Evolutionary conservation across 441 rosid genomes (phyloP), one percentile per base, ranked within the genome.

Genomic region (Populus hybrid): DNA sequence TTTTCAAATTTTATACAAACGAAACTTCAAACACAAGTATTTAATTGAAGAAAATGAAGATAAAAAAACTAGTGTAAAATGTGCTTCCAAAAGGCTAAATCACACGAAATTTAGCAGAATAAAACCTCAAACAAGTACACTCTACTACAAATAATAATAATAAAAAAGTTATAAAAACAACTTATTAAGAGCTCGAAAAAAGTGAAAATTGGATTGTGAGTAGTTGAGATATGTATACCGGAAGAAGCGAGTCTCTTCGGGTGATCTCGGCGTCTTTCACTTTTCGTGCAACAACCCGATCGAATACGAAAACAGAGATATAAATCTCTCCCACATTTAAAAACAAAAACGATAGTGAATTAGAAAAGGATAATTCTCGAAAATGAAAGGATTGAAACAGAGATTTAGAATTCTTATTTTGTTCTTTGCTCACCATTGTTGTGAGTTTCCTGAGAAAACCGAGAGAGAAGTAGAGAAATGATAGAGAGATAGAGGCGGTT

Each of bases 201-300:
- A 67, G 70, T 67, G 59, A 75, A 74, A 72, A 61, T 70, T 74
- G 69, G 26, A 68, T 2, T 71, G 67, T 21, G 74, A 72, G 69
- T 24, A 16, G 8, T 18, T 53, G 61, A 53, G n/a, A 53, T 53
- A 68, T 64, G 70, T 63, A 42, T 86, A 96, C 98, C 93, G 94
- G 90, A 77, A 94, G 98, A 78, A 96, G 96, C 23, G 98, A 96
- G 84, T 94, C 95, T 88, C 93, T 98, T 75, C 93, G 98, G 6
- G 98, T 94, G 87, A 96, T 94, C 88, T 93, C 96, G 10, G 98
- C 85, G 87, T 96, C 97, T 75, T 92, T 96, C 75, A 92, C 83
- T 78, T 92, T 93, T 85, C 91, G 98, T 36, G 86, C 92, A 38
- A 90, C 86, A 70, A 91, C 98, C 98, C 94, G 87, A 81, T 75